Percentiles rank a stretch among this genome's conserved stretches.
These are phyloP conservation scores for Aspergillus indologenus DNA, from an alignment of 495 filamentous ascomycete genomes.

Conservation along the genomic window DNA sequence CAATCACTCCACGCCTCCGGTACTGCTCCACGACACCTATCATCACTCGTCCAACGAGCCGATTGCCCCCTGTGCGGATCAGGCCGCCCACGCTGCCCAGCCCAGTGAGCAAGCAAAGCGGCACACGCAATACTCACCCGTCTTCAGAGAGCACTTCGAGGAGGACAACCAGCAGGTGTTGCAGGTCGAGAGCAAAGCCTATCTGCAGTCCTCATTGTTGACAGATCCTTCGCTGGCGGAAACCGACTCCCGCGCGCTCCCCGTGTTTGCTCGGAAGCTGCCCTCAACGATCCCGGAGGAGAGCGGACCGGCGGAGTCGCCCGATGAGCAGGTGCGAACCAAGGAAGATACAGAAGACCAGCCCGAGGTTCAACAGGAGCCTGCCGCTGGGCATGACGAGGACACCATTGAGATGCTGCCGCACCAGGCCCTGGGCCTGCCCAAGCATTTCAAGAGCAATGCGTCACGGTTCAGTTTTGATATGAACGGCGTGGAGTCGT, in stretches of 20 bases:
- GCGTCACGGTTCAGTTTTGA: slow-evolving; percentile 92
- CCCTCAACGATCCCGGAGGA: slow-evolving; percentile 39
- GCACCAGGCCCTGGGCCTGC: slow-evolving; percentile 43
- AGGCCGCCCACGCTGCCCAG: neutral
- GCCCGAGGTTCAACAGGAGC: slow-evolving; percentile 6
- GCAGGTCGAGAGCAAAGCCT: slow-evolving; percentile 50
- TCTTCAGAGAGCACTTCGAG: slow-evolving; percentile 68
- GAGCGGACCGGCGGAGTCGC: slow-evolving; percentile 1
- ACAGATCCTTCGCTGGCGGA: slow-evolving; percentile 35
- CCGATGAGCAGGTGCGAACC: slow-evolving; percentile 13
- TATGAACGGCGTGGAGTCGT: slow-evolving; percentile 71
- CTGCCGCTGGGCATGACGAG: slow-evolving; percentile 25
- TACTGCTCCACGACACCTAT: slow-evolving; percentile 12
- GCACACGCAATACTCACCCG: slow-evolving; percentile 54
- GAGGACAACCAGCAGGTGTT: slow-evolving; percentile 55
- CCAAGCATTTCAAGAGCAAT: slow-evolving; percentile 79
- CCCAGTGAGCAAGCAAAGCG: slow-evolving; percentile 30
- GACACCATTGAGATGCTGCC: slow-evolving; percentile 41
- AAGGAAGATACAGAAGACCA: slow-evolving; percentile 12
- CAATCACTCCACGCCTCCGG: slow-evolving; percentile 43
- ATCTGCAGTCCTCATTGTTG: slow-evolving; percentile 43
- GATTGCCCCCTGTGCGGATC: neutral
- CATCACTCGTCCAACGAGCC: slow-evolving; percentile 1
- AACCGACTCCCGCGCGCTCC: slow-evolving; percentile 36
- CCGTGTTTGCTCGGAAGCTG: slow-evolving; percentile 51